Evolutionary conservation across 2,329 filamentous ascomycete species (phyloP), one percentile per base, ranked within the genome.

Genomic region (Aaosphaeria arxii): DNA sequence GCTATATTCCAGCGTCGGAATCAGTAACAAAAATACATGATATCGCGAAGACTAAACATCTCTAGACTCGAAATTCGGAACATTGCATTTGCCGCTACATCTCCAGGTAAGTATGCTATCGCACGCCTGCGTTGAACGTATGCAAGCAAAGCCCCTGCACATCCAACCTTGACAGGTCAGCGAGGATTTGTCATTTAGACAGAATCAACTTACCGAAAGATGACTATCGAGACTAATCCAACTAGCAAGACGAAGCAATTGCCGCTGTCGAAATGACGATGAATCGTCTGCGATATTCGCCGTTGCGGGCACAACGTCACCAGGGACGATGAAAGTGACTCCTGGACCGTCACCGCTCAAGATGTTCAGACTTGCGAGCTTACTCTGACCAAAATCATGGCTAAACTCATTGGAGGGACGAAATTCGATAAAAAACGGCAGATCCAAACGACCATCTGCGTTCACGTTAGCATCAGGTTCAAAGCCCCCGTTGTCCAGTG

Each of bases 111-210:
- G 59, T 83, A 86, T 33, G 83, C 78, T 3, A 81, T 77, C 36
- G 84, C 80, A 62, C 79, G 79, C 57, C 84, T 80, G 45, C 89
- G 83, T 58, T 89, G 83, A 28, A 96, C 70, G 55, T 95, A 89
- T 5, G 81, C 80, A n/a, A 97, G 72, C 2, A 97, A 73, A 29
- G 91, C 91, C n/a, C 91, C 90, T 29, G 87, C 88, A 70, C 94
- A 97, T 3, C 89, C 88, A 42, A 95, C 76, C 74, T 85, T 48
- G n/a, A 4, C 6, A 47, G 24, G 47, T 47, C 5, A 44, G n/a
- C 28, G 13, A 28, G 5, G 17, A 24, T 1, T 6, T 6, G 9
- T 30, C 11, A 45, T 9, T 40, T 36, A 4, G 17, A 11, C 3
- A n/a, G 33, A 29, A 30, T 7, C 30, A 9, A 4, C 51, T 56